Base-by-base conservation (phyloP, 2,329 filamentous ascomycete species). In the Apiospora pterosperma region DNA sequence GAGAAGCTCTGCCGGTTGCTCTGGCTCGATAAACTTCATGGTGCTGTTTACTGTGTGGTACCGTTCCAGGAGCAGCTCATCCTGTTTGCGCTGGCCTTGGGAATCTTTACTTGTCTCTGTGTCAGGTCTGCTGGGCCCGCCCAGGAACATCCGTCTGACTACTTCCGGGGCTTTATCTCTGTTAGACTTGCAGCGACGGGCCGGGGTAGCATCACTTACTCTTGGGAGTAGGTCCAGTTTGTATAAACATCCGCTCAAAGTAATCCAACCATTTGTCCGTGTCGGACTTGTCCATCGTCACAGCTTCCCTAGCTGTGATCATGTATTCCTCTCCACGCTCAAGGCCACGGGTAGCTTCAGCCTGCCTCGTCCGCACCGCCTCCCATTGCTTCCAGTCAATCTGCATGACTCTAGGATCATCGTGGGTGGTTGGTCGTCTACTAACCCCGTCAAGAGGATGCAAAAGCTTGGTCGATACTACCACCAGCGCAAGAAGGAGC, bases 221-320 rank as follows among this genome's bases (percentile, higher is more conserved):
- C 67, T 76, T 78, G 14, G 75, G 70, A 55, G 78, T 74, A 21
- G 71, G 75, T 64, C 84, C 80, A 67, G 82, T 80, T 58, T 28
- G 41, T 21, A 41, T 11, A 6, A 87, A 92, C 55, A 84, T 90
- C 64, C 83, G 82, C 72, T 92, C 88, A 73, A 91, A 94, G 88
- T 91, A 96, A 75, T 92, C 87, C 76, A 96, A 82, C 72, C 93
- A 95, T 65, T 90, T 85, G 71, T 94, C 91, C 41, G 95, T 78
- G 67, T 90, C 85, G 10, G 79, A 75, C 16, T 82, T 78, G 1
- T 81, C 81, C 84, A 92, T 87, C 0, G 63, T 71, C 69, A 79
- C 74, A 10, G 73, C 73, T 21, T 75, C 70, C 31, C 75, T 69
- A 1, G 72, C 38, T 10, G 71, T 72, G 41, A 75, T 67, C 48